Conservation (phyloP, 1,284 basidiomycete species). For the Inonotus obliquus region DNA sequence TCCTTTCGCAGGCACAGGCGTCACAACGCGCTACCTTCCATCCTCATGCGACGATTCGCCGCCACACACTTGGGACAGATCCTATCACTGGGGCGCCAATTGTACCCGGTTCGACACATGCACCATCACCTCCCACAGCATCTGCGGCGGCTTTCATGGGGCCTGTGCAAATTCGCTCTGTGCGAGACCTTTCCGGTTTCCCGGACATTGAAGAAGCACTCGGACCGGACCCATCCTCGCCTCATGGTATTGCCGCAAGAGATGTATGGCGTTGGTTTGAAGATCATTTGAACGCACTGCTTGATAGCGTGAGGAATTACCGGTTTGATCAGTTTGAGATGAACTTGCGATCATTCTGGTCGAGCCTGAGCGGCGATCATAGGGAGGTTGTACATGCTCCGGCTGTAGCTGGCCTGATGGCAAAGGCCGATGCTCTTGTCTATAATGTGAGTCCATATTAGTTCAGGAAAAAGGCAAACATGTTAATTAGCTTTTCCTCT, state of each 20-base stretch:
- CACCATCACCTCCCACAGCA: conserved; percentile 45
- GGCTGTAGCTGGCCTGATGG: conserved; percentile 81
- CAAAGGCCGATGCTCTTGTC: conserved; percentile 81
- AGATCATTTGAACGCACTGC: conserved; percentile 73
- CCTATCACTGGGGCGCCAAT: conserved; percentile 45
- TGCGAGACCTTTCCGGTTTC: conserved; percentile 73
- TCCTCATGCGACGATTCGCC: conserved; percentile 67
- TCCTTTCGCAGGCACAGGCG: conserved; percentile 73
- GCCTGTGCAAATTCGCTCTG: conserved; percentile 43
- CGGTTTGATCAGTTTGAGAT: conserved; percentile 86
- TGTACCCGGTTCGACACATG: conserved; percentile 35
- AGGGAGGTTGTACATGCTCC: conserved; percentile 84
- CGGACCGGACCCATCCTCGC: conserved; percentile 63
- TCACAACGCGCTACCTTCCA: conserved; percentile 57
- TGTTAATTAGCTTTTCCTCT: conserved; percentile 15
- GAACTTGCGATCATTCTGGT: conserved; percentile 79
- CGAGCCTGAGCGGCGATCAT: conserved; percentile 63
- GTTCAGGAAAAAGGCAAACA: background rate
- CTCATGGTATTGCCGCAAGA: conserved; percentile 70
- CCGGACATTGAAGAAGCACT: conserved; percentile 82
- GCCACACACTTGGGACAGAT: conserved; percentile 47
- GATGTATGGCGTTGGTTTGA: conserved; percentile 87
- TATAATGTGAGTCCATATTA: conserved; percentile 63
- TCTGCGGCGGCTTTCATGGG: conserved; percentile 40
- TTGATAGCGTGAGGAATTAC: conserved; percentile 72